Base-by-base conservation (phyloP, 495 filamentous ascomycete genomes). In the Darksidea phi region DNA sequence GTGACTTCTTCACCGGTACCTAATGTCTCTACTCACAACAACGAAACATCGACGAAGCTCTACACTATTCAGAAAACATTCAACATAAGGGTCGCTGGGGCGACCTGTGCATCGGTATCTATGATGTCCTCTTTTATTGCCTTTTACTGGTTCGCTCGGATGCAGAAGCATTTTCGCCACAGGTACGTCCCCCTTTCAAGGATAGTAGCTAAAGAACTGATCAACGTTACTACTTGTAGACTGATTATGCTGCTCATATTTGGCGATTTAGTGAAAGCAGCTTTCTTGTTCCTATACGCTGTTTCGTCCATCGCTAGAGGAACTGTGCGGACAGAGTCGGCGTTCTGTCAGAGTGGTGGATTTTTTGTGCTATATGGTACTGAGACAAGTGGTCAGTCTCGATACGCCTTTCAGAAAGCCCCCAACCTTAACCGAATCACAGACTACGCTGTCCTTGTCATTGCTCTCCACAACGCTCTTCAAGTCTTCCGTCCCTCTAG, bases 91-190 rank as follows among this genome's bases (percentile, higher is more conserved):
- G 54, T 70, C 18, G 45, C 72, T 41, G 67, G 64, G 11, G 73
- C 71, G 5, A 59, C 71, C 20, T 68, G 66, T 12, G 73, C 80
- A 21, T 70, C 78, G 20, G 62, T 86, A 71, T 86, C 83, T 60
- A 70, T 88, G 23, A 17, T 79, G 8, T 72, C 78, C 13, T 76
- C 77, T 0, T 57, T 84, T 6, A 66, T 77, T 42, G 74, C 83
- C 18, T 75, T 86, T 50, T 90, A 87, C 71, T 90, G 86, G 86
- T 89, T 91, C 72, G 73, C 81, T 42, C 80, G 81, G 66, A 91
- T 91, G 87, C 79, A 82, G 64, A 80, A 84, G 67, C 82, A 76
- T 46, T 91, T 89, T 71, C 81, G 88, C 50, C 88, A 89, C 70
- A 84, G 86, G 87, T 86, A 81, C 75, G 79, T 71, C 28, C 48